Base-by-base conservation (phyloP, 257 asterid species). In the Forsythia suspensa region DNA sequence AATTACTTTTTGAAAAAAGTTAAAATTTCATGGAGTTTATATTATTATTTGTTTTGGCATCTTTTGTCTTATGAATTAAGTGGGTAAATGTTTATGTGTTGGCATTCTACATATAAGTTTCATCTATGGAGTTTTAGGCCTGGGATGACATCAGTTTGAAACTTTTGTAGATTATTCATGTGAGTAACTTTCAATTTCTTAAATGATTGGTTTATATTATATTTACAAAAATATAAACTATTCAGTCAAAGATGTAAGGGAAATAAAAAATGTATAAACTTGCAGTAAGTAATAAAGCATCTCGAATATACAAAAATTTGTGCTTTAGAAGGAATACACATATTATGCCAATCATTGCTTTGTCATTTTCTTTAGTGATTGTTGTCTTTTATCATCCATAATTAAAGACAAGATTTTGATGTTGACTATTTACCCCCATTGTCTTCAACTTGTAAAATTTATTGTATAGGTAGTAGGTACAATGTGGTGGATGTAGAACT, bases 111-210 rank as follows among this genome's bases (percentile, higher is more conserved):
- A 95, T 80, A 92, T 97, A 18, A 81, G 92, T 76, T 76, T 95
- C 81, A 93, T 93, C 88, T 92, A 93, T 74, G 84, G 99, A 88
- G 97, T 98, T 81, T 88, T 92, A 86, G 98, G 99, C 76, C 85
- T 95, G 42, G 90, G n/a, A n/a, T n/a, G n/a, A n/a, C n/a, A n/a
- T n/a, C 65, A 97, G 92, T 82, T 81, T 90, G 92, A 98, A 95
- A 85, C 97, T 95, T 76, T 93, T 95, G 78, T 98, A 95, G 88
- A 91, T 95, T 74, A 92, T 98, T 36, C 93, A 95, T 83, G 97
- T 95, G 79, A 88, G 97, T 88, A 24, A 20, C 71, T 76, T 51
- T 9, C 24, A 42, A 20, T 77, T 24, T 68, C 65, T 43, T 7
- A 73, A 38, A 68, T 55, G 41, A 38, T 67, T 79, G n/a, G 78